Evolutionary conservation across 2,329 filamentous ascomycete species (phyloP).

Genomic region (Epichloe hybrida): DNA sequence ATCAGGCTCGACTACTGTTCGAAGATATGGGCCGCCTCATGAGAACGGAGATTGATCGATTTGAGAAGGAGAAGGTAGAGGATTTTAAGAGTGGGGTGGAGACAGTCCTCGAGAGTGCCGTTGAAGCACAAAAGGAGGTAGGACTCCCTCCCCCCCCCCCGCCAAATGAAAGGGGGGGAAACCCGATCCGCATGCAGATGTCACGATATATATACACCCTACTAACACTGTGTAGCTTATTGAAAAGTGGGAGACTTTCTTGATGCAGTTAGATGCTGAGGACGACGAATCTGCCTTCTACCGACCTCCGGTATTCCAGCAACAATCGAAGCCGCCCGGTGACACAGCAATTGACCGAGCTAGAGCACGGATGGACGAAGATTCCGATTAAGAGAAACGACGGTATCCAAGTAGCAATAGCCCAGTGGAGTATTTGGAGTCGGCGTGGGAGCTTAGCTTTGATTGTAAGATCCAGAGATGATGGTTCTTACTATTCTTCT

Average conservation of each 20-base stretch:
- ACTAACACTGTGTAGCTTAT: constrained; percentile 33
- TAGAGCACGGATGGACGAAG: constrained; percentile 42
- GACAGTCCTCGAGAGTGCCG: constrained; percentile 90
- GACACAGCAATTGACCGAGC: constrained; percentile 48
- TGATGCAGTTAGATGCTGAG: constrained; percentile 89
- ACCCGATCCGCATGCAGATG: neutral
- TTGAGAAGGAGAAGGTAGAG: constrained; percentile 95
- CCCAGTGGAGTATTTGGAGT: constrained; percentile 4
- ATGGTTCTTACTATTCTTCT: constrained; percentile 11
- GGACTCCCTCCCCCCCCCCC: constrained; percentile 13
- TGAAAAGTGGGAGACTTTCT: constrained; percentile 96
- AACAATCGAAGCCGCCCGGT: constrained; percentile 34
- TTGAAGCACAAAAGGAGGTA: constrained; percentile 98
- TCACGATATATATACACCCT: neutral
- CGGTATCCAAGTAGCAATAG: constrained; percentile 3
- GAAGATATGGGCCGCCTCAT: constrained; percentile 96
- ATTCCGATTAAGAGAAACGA: constrained; percentile 33
- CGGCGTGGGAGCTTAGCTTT: constrained; percentile 1
- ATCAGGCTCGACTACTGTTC: constrained; percentile 79
- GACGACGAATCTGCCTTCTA: constrained; percentile 66
- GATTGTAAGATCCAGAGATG: constrained; percentile 11
- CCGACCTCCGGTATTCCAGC: constrained; percentile 44
- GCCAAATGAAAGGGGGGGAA: no score
- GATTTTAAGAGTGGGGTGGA: constrained; percentile 98
- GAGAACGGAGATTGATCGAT: constrained; percentile 80